Conservation (phyloP, 257 asterid species). For the Przewalskia tangutica region DNA sequence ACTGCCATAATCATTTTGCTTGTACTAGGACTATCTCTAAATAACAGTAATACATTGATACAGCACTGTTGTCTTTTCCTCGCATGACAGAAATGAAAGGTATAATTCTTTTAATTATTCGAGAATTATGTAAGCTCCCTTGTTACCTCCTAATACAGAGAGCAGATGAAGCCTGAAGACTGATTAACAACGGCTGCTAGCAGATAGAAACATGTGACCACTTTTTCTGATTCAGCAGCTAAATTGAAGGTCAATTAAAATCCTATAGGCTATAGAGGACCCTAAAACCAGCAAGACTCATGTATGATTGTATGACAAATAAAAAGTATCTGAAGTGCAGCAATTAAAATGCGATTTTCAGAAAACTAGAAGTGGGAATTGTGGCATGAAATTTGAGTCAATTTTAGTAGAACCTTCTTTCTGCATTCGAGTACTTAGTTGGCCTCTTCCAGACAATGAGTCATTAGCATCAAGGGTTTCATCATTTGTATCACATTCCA, state of each 20-base stretch:
- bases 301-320: not conserved
- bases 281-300: not conserved
- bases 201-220: not conserved
- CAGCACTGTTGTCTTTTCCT: not conserved
- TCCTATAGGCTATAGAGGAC: not conserved
- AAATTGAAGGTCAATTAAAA: not conserved
- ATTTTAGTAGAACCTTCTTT: slow-evolving; percentile 62
- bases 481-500: slow-evolving; percentile 41
- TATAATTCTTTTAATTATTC: not conserved
- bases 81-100: not conserved
- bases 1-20: not conserved
- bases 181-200: not conserved
- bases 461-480: slow-evolving; percentile 49
- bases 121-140: not conserved
- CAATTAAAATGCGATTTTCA: not conserved
- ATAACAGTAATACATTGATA: not conserved
- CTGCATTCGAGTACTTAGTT: slow-evolving; percentile 93
- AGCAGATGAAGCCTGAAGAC: not conserved
- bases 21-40: not conserved
- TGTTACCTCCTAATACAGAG: not conserved
- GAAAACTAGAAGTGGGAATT: not conserved
- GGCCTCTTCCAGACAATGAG: slow-evolving; percentile 53
- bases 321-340: not conserved
- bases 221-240: not conserved
- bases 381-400: not conserved